phyloP scores from a whole-genome alignment of 352 stramenopile genomes.

The Phytophthora fragariaefolia region DNA sequence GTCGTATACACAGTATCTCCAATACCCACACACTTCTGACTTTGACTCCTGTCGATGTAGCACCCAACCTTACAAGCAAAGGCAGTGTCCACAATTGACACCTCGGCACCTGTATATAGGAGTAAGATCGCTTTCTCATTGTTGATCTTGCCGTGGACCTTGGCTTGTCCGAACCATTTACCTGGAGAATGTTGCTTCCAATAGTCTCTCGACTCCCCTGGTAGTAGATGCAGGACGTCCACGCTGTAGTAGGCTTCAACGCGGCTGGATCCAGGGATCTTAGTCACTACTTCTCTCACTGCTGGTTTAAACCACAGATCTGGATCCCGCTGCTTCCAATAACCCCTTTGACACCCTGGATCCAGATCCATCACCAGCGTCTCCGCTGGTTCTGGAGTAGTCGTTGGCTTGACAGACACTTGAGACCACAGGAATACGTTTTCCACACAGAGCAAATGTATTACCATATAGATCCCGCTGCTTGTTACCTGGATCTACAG shows the following conservation, averaged over 20 bases:
- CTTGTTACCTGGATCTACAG: not conserved
- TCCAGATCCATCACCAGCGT: not conserved
- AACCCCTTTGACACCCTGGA: constrained; percentile 12
- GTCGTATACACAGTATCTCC: not conserved
- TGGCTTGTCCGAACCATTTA: not conserved
- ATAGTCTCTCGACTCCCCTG: not conserved
- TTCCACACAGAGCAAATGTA: not conserved
- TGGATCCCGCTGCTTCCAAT: constrained; percentile 22
- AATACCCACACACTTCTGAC: not conserved
- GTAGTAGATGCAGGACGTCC: not conserved
- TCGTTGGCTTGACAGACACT: not conserved
- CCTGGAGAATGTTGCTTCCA: constrained; percentile 3
- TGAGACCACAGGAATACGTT: not conserved
- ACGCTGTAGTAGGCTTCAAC: too few species aligned
- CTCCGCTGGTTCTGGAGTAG: not conserved
- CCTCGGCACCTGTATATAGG: not conserved
- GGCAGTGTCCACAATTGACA: not conserved
- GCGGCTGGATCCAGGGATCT: not conserved
- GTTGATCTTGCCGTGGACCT: not conserved
- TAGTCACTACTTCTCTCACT: not conserved
- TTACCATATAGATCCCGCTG: not conserved
- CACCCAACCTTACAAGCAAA: too few species aligned
- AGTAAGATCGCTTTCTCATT: not conserved
- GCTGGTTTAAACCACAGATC: not conserved
- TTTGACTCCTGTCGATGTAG: not conserved